Evolutionary conservation across 495 filamentous ascomycete species (phyloP).

Genomic region (Rhizodiscina lignyota): DNA sequence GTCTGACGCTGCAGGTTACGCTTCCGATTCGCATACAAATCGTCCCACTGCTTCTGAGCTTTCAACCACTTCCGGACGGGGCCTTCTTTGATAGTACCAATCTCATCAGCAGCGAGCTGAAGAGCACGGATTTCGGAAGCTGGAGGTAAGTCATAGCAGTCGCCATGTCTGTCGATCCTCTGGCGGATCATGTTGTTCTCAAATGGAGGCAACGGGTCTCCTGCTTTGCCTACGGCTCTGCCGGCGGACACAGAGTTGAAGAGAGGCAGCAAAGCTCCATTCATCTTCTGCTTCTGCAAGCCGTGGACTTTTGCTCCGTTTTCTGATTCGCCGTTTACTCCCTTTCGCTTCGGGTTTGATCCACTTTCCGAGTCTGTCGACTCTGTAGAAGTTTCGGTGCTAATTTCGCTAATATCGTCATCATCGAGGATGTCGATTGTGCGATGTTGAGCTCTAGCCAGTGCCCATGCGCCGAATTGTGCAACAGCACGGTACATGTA

Average conservation of each 20-base stretch:
- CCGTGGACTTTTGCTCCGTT: no score
- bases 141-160: constrained; percentile 47
- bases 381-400: constrained; percentile 21
- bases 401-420: constrained; percentile 55
- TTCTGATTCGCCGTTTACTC: constrained; percentile 3
- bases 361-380: constrained; percentile 1
- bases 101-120: constrained; percentile 37
- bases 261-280: constrained; percentile 6
- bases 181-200: constrained; percentile 81
- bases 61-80: constrained; percentile 73
- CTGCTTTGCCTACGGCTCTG: constrained; percentile 51
- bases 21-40: constrained; percentile 47
- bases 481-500: constrained; percentile 83
- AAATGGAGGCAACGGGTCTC: constrained; percentile 67
- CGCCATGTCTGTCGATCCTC: constrained; percentile 59
- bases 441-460: constrained; percentile 64
- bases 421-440: constrained; percentile 70
- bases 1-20: constrained; percentile 50
- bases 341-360: constrained; percentile 4
- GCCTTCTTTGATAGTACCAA: constrained; percentile 64
- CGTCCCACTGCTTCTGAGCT: constrained; percentile 53
- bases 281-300: background rate
- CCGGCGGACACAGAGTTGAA: background rate
- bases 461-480: constrained; percentile 81
- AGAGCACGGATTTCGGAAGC: constrained; percentile 43